Evolutionary conservation across 306 rosid genomes (phyloP), one percentile per base, ranked within the genome.

Genomic region (Lotus japonicus): DNA sequence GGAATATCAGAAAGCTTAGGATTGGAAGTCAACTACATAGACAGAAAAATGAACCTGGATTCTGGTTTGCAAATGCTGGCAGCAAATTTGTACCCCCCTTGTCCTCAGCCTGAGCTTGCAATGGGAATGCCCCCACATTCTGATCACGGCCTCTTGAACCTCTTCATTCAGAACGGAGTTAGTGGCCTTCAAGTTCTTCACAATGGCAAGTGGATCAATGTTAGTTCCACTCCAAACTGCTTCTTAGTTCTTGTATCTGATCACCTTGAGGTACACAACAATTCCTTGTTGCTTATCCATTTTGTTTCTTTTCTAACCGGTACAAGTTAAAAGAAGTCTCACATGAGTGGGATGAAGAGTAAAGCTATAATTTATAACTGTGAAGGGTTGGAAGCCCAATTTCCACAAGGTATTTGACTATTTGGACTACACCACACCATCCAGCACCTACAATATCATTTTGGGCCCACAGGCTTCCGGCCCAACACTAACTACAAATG

Each of bases 111-210:
- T 0, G 88, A 89, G 19, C 72, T 79, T 19, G 88, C 88, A 66
- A 56, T 86, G 79, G 92, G 96, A 35, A 64, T 89, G 71, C 92
- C 88, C 5, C 84, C 90, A 18, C 96, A 89, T 84, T 83, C 90
- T 4, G 96, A 89, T 58, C 87, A 81, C 10, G 90, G 83, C 77
- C 80, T 86, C 45, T 51, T 89, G 45, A 84, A 84, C 66, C 54
- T 83, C 17, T 80, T 86, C 41, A 56, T 70, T 8, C 85, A 84
- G 42, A 89, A 86, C 33, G 96, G 86, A 5, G 66, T 89, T 35
- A 46, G 63, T 57, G 90, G 90, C 63, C 88, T 89, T 67, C 96
- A 89, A 82, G 66, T 84, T 9, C 80, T 72, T 53, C 88, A 81
- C 68, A 77, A 84, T 21, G 83, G 72, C 12, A 86, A 77, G 23